phyloP scores from a whole-genome alignment of 2,329 filamentous ascomycete genomes.

The Monilinia polystroma region DNA sequence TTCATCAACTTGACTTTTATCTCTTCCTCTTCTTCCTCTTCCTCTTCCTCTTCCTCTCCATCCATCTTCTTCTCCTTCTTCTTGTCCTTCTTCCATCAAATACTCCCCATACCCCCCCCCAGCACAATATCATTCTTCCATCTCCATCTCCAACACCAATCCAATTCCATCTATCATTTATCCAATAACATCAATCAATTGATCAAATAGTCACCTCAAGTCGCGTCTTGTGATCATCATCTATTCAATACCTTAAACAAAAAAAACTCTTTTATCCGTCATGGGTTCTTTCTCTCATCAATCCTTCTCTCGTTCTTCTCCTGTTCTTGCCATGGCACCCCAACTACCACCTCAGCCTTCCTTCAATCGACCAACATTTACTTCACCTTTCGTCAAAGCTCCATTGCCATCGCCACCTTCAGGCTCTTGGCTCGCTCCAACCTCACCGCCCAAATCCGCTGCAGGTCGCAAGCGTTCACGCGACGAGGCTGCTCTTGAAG shows the following conservation, averaged over 20 bases:
- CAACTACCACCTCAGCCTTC: slow-evolving; percentile 36
- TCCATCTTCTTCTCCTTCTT: not conserved
- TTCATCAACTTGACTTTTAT: slow-evolving; percentile 18
- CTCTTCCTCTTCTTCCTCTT: slow-evolving; percentile 11
- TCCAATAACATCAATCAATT: slow-evolving; percentile 24
- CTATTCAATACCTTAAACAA: slow-evolving; percentile 16
- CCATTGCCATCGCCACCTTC: slow-evolving; percentile 30
- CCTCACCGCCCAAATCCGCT: slow-evolving; percentile 35
- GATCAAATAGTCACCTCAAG: slow-evolving; percentile 9
- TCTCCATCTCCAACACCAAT: slow-evolving; percentile 14
- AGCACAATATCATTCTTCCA: not conserved
- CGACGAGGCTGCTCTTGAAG: slow-evolving; percentile 65
- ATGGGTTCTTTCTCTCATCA: slow-evolving; percentile 37
- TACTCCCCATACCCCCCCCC: not conserved
- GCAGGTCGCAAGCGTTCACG: slow-evolving; percentile 74
- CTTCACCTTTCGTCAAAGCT: slow-evolving; percentile 33
- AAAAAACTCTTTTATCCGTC: slow-evolving; percentile 22
- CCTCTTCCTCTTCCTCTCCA: slow-evolving; percentile 18
- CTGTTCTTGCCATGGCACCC: slow-evolving; percentile 35
- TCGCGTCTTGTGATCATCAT: slow-evolving; percentile 4
- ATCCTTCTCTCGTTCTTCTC: slow-evolving; percentile 34
- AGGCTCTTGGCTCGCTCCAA: slow-evolving; percentile 33
- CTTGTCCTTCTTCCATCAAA: slow-evolving; percentile 12
- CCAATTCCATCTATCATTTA: slow-evolving; percentile 7
- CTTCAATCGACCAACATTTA: slow-evolving; percentile 33